Conservation (phyloP, 495 filamentous ascomycete genomes). For the Penicillium pulvis region DNA sequence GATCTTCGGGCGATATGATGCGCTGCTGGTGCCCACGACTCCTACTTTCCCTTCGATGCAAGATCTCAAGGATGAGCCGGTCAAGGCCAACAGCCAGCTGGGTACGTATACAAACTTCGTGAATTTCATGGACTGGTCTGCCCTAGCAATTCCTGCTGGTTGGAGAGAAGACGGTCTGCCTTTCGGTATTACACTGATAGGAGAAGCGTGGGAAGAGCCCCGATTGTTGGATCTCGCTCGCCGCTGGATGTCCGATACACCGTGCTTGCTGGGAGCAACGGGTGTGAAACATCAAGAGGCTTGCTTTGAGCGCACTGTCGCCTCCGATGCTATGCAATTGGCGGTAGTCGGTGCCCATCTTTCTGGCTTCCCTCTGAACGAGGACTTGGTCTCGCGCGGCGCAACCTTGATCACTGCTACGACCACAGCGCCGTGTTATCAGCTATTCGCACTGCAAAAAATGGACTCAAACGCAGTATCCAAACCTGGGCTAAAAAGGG, state of each 20-base stretch:
- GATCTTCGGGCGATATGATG: constrained; percentile 44
- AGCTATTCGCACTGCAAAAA: constrained; percentile 6
- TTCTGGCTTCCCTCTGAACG: constrained; percentile 26
- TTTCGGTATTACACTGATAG: constrained; percentile 65
- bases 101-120: constrained; percentile 66
- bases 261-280: constrained; percentile 29
- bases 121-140: constrained; percentile 68
- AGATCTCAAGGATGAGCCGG: constrained; percentile 57
- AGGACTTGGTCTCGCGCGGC: constrained; percentile 32
- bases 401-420: constrained; percentile 16
- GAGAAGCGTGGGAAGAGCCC: constrained; percentile 44
- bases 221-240: constrained; percentile 17
- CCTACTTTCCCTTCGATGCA: constrained; percentile 60
- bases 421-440: constrained; percentile 16
- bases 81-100: constrained; percentile 55
- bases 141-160: constrained; percentile 56
- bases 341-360: constrained; percentile 27
- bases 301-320: not conserved
- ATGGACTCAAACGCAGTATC: not conserved
- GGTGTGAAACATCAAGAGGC: constrained; percentile 54
- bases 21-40: constrained; percentile 62
- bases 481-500: constrained; percentile 37
- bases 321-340: constrained; percentile 5
- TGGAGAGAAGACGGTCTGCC: constrained; percentile 45
- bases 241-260: constrained; percentile 13